phyloP scores from a whole-genome alignment of 1,284 basidiomycete species.

The Singerocomus inundabilis region DNA sequence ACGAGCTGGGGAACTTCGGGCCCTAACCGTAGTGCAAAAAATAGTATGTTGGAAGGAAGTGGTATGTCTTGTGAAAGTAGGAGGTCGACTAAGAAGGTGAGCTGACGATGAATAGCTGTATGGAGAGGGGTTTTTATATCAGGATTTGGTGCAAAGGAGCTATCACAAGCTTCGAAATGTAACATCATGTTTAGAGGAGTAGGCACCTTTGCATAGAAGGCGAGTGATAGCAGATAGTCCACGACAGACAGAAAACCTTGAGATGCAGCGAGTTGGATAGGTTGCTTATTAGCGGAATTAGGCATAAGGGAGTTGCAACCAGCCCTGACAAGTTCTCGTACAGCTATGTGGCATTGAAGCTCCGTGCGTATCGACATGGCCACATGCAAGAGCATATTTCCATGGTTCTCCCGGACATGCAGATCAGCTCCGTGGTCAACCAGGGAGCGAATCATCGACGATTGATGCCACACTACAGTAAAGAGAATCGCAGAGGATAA shows the following conservation, averaged over 20 bases:
- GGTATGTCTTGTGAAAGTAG: neutral
- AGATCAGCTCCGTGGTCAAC: neutral
- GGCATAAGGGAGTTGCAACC: neutral
- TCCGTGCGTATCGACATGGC: neutral
- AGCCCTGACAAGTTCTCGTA: neutral
- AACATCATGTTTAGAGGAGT: neutral
- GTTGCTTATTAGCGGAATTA: neutral
- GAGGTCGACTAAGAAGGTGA: conserved; percentile 3
- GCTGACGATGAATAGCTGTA: too few relatives aligned
- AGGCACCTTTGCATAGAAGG: neutral
- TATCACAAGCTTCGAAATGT: too few relatives aligned
- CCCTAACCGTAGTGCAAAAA: too few relatives aligned
- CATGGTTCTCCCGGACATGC: neutral
- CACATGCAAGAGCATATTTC: conserved; percentile 1
- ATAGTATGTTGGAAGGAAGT: too few relatives aligned
- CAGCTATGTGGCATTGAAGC: neutral
- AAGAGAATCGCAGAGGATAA: neutral
- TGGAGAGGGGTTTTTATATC: too few relatives aligned
- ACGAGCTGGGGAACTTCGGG: too few relatives aligned
- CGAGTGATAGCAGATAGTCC: conserved; percentile 1
- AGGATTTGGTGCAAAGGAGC: too few relatives aligned
- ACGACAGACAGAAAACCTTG: neutral
- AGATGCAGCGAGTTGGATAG: neutral
- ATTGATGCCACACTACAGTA: neutral
- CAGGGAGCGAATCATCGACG: neutral